Evolutionary conservation across 75 land plant genomes (phyloP).

Genomic region (Cryptomeria japonica): DNA sequence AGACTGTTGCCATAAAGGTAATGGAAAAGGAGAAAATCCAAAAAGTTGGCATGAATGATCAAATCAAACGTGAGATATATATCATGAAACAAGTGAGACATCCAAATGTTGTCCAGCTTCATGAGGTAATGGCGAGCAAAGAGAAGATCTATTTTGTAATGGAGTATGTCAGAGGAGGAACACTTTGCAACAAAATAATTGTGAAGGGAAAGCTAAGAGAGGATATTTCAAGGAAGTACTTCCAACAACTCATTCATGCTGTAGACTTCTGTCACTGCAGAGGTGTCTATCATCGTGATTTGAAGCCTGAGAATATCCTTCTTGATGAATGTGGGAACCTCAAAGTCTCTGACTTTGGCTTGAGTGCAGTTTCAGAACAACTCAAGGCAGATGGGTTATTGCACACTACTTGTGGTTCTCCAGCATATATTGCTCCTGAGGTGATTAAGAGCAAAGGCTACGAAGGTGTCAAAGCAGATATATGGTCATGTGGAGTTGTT

Average conservation of each 20-base stretch:
- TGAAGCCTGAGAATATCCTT: conserved; percentile 62
- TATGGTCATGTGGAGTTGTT: conserved; percentile 64
- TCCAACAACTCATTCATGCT: conserved; percentile 62
- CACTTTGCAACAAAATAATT: conserved; percentile 22
- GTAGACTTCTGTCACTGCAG: conserved; percentile 58
- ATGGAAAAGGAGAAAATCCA: conserved; percentile 17
- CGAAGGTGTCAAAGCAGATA: conserved; percentile 49
- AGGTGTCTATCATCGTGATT: conserved; percentile 59
- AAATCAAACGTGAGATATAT: conserved; percentile 50
- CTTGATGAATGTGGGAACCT: conserved; percentile 52
- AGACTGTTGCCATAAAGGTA: conserved; percentile 14
- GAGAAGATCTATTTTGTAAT: conserved; percentile 36
- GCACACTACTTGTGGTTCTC: conserved; percentile 71
- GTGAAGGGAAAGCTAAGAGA: conserved; percentile 26
- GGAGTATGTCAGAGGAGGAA: conserved; percentile 32
- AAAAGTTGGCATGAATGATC: conserved; percentile 9
- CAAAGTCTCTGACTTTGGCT: conserved; percentile 67
- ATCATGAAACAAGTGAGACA: conserved; percentile 38
- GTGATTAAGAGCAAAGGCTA: conserved; percentile 49
- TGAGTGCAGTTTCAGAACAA: conserved; percentile 54
- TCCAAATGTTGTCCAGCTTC: conserved; percentile 45
- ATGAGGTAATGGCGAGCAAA: conserved; percentile 30
- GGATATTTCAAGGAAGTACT: conserved; percentile 54
- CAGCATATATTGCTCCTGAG: conserved; percentile 75
- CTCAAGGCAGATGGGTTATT: conserved; percentile 55